Conservation (phyloP, 1,284 basidiomycete genomes). For the Tausonia pullulans region DNA sequence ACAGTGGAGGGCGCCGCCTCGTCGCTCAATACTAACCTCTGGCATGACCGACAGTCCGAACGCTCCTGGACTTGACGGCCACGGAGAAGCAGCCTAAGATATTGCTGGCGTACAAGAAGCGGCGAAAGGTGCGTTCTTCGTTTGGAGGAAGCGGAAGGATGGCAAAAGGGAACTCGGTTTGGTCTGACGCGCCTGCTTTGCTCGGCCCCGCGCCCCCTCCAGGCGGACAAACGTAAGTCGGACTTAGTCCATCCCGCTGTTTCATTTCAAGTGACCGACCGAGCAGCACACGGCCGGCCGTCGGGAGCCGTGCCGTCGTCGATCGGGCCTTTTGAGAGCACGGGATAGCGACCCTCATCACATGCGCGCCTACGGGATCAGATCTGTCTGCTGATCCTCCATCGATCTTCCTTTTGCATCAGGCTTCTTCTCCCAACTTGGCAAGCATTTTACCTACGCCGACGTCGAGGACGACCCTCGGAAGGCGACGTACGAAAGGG, state of each 20-base stretch:
- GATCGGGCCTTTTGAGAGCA: too few relatives aligned
- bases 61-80: conserved; percentile 16
- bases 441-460: conserved; percentile 16
- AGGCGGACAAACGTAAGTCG: conserved; percentile 18
- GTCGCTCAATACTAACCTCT: background rate
- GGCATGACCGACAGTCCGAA: conserved; percentile 5
- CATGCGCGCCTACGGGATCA: too few relatives aligned
- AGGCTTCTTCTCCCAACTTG: conserved; percentile 18
- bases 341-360: too few relatives aligned
- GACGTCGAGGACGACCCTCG: conserved; percentile 11
- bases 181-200: background rate
- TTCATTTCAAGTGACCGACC: too few relatives aligned
- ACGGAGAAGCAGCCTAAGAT: conserved; percentile 12
- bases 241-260: too few relatives aligned
- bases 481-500: conserved; percentile 5
- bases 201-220: background rate
- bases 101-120: conserved; percentile 20
- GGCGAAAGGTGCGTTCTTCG: conserved; percentile 16
- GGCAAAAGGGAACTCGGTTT: too few relatives aligned
- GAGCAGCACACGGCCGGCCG: too few relatives aligned
- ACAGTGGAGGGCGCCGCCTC: too few relatives aligned
- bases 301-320: too few relatives aligned
- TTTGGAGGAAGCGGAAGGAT: too few relatives aligned
- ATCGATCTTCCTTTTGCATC: too few relatives aligned
- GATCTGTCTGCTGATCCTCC: too few relatives aligned